Evolutionary conservation across 1,139 yeast genomes (phyloP), one percentile per base, ranked within the genome.

Genomic region (Pichia sp.): DNA sequence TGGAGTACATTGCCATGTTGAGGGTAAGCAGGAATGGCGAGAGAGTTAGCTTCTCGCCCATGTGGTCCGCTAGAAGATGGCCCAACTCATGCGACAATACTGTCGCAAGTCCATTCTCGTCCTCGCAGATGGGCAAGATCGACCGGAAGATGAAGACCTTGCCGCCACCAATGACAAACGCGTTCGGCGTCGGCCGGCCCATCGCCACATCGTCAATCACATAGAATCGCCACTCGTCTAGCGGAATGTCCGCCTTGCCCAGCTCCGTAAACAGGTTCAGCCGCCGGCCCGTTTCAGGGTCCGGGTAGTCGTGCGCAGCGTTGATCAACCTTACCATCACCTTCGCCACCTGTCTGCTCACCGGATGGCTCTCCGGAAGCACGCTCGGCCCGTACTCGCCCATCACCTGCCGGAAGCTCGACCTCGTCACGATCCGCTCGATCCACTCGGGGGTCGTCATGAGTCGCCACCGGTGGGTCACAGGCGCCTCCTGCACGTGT

Each of bases 101-200:
- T 0, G 98, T 90, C n/a, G 99, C 99, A 46, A 95, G 72, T 0
- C 97, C 98, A 66, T 90, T 95, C 54, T 90, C 95, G 66, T 89
- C 84, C 43, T 75, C 72, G 67, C 96, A 87, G 40, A 93, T 81
- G 1, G 90, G 87, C 53, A 93, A 70, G 52, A 95, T 89, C 19
- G 89, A 82, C 50, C 86, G 78, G 65, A 89, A 89, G 19, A 93
- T 90, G 71, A 93, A 93, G 46, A 95, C 96, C 70, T 92, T 92
- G 11, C 99, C 99, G 57, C 95, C 93, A 23, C 98, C 98, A 51
- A 93, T 75, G 31, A 93, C 96, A 71, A 95, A 93, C 1, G 99
- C 99, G 71, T 93, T 93, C 1, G 99, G 98, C 4, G 97, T 88
- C 32, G 64, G 65, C 13, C 53, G 47, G 2, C 60, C 55, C 51